Evolutionary conservation across 2,329 filamentous ascomycete species (phyloP), one percentile per base, ranked within the genome.

Genomic region (Cadophora sp.): DNA sequence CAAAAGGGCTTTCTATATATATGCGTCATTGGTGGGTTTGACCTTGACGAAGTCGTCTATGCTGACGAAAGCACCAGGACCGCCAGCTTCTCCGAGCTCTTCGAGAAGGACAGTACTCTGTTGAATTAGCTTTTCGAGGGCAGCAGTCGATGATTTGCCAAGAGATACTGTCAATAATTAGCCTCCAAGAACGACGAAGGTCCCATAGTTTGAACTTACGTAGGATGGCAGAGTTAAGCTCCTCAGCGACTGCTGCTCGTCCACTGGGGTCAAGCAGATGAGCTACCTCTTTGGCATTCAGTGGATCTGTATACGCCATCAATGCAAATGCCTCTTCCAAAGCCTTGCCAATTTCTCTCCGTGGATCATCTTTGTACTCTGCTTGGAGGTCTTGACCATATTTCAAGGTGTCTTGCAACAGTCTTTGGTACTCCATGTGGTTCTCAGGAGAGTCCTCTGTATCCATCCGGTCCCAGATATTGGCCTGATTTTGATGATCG

Each of bases 171-270:
- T 62, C 24, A 24, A 7, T 9, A 40, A 74, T 81, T 73, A 80
- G 76, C 19, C 68, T 34, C n/a, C 6, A 48, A 22, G 19, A 22
- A 22, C 43, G 19, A 48, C 8, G n/a, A 7, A 22, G 2, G 11
- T 7, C 2, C 7, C 22, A 8, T 22, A 22, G n/a, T n/a, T 16
- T 16, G 7, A 22, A 69, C 73, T 65, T 65, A 85, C 89, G 82
- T 83, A 99, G 80, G 74, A 99, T 97, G 58, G 93, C 94, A 69
- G 93, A 92, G 79, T 98, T 98, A 66, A 99, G 83, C 79, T 97
- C 94, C 81, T 99, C 96, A 9, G 94, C 94, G 50, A 98, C 93
- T 22, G 88, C 85, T 22, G 90, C 87, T 53, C 96, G 85, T 1
- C 92, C 93, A 63, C 86, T 87, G 48, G 87, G 84, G 75, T 97